Evolutionary conservation across 1,284 basidiomycete species (phyloP).

Genomic region (Puccinia triticina): DNA sequence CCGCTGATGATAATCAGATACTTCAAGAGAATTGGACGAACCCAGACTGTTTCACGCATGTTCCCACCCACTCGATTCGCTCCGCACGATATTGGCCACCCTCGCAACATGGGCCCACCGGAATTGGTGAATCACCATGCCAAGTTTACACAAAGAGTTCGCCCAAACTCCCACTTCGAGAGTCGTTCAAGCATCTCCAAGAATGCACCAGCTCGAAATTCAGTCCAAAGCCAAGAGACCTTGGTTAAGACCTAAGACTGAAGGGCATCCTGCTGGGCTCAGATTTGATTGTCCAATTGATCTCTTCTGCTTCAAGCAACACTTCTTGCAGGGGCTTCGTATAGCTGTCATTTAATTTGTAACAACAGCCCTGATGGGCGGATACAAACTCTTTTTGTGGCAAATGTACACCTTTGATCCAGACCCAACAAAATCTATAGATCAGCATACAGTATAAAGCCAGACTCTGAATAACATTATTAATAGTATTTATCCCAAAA

Average conservation of each 20-base stretch:
- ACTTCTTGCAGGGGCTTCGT: background rate
- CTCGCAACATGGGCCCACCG: background rate
- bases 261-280: background rate
- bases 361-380: background rate
- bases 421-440: background rate
- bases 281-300: background rate
- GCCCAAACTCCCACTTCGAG: background rate
- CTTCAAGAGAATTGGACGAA: constrained; percentile 29
- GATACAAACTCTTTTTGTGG: background rate
- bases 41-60: constrained; percentile 20
- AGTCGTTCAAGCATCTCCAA: constrained; percentile 10
- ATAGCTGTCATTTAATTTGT: background rate
- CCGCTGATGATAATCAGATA: constrained; percentile 24
- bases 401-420: background rate
- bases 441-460: background rate
- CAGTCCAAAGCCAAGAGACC: constrained; percentile 22
- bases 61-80: constrained; percentile 1
- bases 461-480: background rate
- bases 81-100: background rate
- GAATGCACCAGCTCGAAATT: background rate
- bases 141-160: background rate
- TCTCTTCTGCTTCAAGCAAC: background rate
- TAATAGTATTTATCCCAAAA: constrained; percentile 1
- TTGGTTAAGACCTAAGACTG: constrained; percentile 9
- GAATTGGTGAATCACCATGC: background rate